These are phyloP conservation scores for Yarrowia deformans DNA, from an alignment of 805 yeast species.

Conservation along the genomic window DNA sequence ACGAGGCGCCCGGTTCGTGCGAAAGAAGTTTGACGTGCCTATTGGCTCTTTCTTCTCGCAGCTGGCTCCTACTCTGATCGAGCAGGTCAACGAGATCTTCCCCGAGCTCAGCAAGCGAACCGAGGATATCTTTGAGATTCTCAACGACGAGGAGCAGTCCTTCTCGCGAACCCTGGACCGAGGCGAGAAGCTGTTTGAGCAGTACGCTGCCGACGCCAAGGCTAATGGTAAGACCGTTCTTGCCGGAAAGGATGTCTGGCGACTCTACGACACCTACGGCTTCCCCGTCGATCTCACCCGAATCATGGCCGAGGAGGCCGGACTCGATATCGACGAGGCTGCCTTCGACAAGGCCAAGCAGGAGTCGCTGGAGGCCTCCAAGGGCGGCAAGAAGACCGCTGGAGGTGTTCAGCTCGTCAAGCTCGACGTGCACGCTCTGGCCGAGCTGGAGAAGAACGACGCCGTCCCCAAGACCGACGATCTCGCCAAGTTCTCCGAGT, in stretches of 20 bases:
- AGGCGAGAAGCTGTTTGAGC: slow-evolving; percentile 96
- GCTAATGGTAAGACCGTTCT: slow-evolving; percentile 76
- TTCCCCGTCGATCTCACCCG: slow-evolving; percentile 98
- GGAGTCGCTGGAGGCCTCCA: slow-evolving; percentile 93
- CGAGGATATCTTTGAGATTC: slow-evolving; percentile 80
- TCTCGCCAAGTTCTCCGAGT: slow-evolving; percentile 69
- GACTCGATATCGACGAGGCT: slow-evolving; percentile 86
- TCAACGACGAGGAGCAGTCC: slow-evolving; percentile 94
- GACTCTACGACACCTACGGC: slow-evolving; percentile 97
- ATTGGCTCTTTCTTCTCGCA: slow-evolving; percentile 93
- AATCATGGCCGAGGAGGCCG: slow-evolving; percentile 98
- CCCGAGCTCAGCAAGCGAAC: slow-evolving; percentile 85
- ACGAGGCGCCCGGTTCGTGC: slow-evolving; percentile 96
- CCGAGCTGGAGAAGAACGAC: slow-evolving; percentile 64
- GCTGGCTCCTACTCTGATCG: slow-evolving; percentile 90
- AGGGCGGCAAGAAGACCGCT: slow-evolving; percentile 74
- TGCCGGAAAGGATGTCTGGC: slow-evolving; percentile 96
- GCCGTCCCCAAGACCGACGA: slow-evolving; percentile 84
- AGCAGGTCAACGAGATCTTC: slow-evolving; percentile 84
- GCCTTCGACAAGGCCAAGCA: slow-evolving; percentile 91
- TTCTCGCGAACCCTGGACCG: slow-evolving; percentile 95
- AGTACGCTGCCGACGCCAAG: slow-evolving; percentile 84
- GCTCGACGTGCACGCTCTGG: slow-evolving; percentile 89
- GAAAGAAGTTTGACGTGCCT: slow-evolving; percentile 95
- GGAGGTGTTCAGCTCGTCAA: slow-evolving; percentile 67